Percentiles rank a stretch among this genome's conserved stretches.
Conservation (phyloP, 352 stramenopile genomes). For the Globisporangium cederbergense region DNA sequence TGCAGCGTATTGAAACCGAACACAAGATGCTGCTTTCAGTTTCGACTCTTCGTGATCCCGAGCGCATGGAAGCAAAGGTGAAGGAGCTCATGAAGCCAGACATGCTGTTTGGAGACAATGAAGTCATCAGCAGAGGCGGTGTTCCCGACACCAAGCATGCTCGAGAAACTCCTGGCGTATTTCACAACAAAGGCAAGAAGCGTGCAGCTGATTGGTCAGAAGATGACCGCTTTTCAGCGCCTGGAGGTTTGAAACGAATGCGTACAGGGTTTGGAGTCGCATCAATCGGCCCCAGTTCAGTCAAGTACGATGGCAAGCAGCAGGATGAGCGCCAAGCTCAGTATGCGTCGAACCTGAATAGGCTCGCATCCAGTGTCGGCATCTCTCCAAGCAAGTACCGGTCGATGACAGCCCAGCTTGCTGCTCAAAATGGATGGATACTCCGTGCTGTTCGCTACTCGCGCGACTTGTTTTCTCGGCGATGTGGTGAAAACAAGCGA, state of each 20-base stretch:
- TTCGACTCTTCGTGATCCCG: slow-evolving; percentile 38
- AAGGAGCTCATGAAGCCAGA: slow-evolving; percentile 42
- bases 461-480: slow-evolving; percentile 48
- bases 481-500: slow-evolving; percentile 10
- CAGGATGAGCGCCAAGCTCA: slow-evolving; percentile 36
- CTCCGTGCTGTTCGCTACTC: slow-evolving; percentile 50
- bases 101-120: slow-evolving; percentile 31
- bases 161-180: not conserved
- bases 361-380: slow-evolving; percentile 44
- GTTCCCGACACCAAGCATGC: not conserved
- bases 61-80: slow-evolving; percentile 37
- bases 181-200: slow-evolving; percentile 22
- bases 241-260: not conserved
- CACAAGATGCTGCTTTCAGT: slow-evolving; percentile 59
- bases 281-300: slow-evolving; percentile 2
- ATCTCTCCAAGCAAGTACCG: slow-evolving; percentile 39
- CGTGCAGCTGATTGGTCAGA: slow-evolving; percentile 3
- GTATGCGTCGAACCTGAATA: slow-evolving; percentile 41
- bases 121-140: not conserved
- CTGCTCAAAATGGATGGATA: slow-evolving; percentile 42
- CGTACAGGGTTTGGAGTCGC: slow-evolving; percentile 10
- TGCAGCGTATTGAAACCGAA: slow-evolving; percentile 43
- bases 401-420: slow-evolving; percentile 34
- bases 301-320: slow-evolving; percentile 17
- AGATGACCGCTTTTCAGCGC: not conserved